Evolutionary conservation across 371 early-diverging fungal genomes (phyloP).

Genomic region (Aphelidium insulamus): DNA sequence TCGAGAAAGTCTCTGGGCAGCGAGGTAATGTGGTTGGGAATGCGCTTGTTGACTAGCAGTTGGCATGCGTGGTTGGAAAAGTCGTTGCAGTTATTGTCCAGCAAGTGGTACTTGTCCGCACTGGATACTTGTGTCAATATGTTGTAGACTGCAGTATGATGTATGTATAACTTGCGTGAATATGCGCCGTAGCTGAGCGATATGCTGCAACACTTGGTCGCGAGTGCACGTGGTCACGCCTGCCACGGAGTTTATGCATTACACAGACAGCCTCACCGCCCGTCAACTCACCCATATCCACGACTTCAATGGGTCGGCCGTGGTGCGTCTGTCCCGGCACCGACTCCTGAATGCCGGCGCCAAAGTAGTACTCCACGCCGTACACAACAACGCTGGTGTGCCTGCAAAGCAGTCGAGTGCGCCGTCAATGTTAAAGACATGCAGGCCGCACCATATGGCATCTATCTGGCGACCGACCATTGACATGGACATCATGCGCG

Average conservation of each 20-base stretch:
- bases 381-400: slow-evolving; percentile 81
- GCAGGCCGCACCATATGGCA: slow-evolving; percentile 26
- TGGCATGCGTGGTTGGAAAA: slow-evolving; percentile 51
- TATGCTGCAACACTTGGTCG: slow-evolving; percentile 3
- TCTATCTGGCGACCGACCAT: slow-evolving; percentile 48
- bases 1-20: slow-evolving; percentile 40
- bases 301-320: slow-evolving; percentile 38
- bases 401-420: slow-evolving; percentile 6
- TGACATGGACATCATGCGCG: slow-evolving; percentile 29
- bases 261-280: slow-evolving; percentile 45
- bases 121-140: too few species aligned
- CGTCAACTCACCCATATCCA: slow-evolving; percentile 57
- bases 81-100: slow-evolving; percentile 74
- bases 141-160: too few species aligned
- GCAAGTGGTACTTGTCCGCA: slow-evolving; percentile 61
- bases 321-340: slow-evolving; percentile 41
- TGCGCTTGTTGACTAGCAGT: slow-evolving; percentile 48
- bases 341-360: slow-evolving; percentile 38
- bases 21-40: slow-evolving; percentile 47
- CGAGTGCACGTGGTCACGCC: background rate
- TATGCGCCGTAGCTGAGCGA: too few species aligned
- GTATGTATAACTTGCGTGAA: too few species aligned
- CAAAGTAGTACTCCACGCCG: slow-evolving; percentile 67
- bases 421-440: background rate
- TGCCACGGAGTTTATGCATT: slow-evolving; percentile 22